Evolutionary conservation across 2,329 filamentous ascomycete species (phyloP).

Genomic region (Pseudocercospora fuligena): DNA sequence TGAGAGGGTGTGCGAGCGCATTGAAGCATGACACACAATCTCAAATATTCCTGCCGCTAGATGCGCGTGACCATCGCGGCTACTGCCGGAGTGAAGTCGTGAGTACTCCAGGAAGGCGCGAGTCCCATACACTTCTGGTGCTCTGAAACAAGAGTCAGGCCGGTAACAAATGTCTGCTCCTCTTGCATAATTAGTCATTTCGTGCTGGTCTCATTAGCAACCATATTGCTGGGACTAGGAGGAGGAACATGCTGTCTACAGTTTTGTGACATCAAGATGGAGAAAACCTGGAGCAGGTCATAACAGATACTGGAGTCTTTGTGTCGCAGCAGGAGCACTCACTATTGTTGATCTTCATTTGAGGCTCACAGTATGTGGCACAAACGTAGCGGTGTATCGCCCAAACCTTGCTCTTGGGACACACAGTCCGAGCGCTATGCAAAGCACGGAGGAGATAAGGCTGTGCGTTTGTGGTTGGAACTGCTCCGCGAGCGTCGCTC

Average conservation of each 20-base stretch:
- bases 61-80: neutral
- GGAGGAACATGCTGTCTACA: neutral
- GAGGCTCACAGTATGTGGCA: neutral
- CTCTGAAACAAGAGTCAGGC: neutral
- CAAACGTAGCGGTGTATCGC: neutral
- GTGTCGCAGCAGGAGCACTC: neutral
- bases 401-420: neutral
- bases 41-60: neutral
- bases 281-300: neutral
- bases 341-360: neutral
- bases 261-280: neutral
- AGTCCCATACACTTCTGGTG: neutral
- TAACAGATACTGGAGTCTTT: neutral
- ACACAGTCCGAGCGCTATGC: constrained; percentile 6
- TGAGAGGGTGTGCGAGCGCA: neutral
- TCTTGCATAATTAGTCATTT: neutral
- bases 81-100: constrained; percentile 2
- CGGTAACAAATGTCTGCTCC: neutral
- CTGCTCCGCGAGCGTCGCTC: neutral
- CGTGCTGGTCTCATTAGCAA: neutral
- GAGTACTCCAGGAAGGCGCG: neutral
- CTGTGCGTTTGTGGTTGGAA: neutral
- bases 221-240: neutral
- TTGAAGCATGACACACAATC: neutral
- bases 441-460: neutral